Conservation (phyloP, 192 early-diverging fungal species). For the Rhizophagus clarus region DNA sequence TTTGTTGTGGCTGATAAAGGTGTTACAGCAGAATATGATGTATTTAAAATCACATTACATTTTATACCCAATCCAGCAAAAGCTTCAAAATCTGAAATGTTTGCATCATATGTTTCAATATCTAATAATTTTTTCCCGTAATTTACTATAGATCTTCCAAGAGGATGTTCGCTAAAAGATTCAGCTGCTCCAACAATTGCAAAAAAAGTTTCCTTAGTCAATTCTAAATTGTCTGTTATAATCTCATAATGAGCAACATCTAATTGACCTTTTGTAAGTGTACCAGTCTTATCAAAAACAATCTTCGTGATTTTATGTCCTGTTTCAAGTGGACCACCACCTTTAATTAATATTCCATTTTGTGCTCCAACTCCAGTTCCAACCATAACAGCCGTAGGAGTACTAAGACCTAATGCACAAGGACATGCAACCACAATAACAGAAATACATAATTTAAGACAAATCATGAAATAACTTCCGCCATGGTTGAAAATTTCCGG, state of each 20-base stretch:
- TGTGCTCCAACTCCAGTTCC: conserved; percentile 96
- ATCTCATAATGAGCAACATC: conserved; percentile 58
- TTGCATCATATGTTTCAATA: conserved; percentile 41
- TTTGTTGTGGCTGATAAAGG: conserved; percentile 16
- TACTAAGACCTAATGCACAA: conserved; percentile 94
- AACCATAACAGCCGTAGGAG: conserved; percentile 98
- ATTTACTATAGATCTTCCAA: conserved; percentile 76
- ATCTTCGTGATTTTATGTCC: conserved; percentile 82
- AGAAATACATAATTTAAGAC: conserved; percentile 87
- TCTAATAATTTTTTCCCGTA: conserved; percentile 55
- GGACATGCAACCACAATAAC: conserved; percentile 98
- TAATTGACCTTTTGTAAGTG: conserved; percentile 79
- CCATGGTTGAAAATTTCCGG: conserved; percentile 48
- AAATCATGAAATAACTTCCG: conserved; percentile 73
- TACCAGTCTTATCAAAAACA: conserved; percentile 99
- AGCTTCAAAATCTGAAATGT: conserved; percentile 62
- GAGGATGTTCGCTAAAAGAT: conserved; percentile 83
- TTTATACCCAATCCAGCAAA: conserved; percentile 71
- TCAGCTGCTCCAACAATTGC: conserved; percentile 80
- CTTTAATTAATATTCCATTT: conserved; percentile 96
- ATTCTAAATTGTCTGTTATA: conserved; percentile 33
- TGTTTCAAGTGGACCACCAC: conserved; percentile 81
- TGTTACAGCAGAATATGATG: background rate
- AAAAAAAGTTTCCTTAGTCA: conserved; percentile 57
- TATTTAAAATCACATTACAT: conserved; percentile 51